A percentile compares a stretch with the other conserved stretches of the same genome.
phyloP scores from a whole-genome alignment of 805 yeast species.

The Jamesozyma gamospora region DNA sequence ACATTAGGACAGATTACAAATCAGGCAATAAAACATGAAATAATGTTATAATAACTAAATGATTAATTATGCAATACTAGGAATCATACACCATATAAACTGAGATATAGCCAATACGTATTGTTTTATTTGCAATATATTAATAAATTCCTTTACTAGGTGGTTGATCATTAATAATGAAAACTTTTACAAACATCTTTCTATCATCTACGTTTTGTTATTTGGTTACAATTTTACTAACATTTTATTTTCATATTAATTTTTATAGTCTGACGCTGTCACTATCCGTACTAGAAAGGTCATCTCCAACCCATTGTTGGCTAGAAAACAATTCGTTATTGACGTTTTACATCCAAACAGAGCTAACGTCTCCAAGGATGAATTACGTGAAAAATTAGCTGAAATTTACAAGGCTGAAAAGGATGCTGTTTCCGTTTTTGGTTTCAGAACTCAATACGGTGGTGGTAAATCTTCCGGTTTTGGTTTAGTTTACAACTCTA shows the following conservation, averaged over 20 bases:
- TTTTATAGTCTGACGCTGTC: constrained; percentile 88
- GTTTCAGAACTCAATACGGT: constrained; percentile 99
- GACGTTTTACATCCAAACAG: constrained; percentile 99
- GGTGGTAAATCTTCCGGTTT: constrained; percentile 99
- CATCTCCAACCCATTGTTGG: constrained; percentile 97
- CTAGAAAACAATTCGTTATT: constrained; percentile 98
- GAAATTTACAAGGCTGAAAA: constrained; percentile 83
- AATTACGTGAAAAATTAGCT: constrained; percentile 90
- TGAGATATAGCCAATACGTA: too few species aligned
- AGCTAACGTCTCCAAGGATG: constrained; percentile 98
- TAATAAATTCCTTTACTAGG: too few species aligned
- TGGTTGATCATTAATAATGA: too few species aligned
- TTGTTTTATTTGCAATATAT: too few species aligned
- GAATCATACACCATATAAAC: too few species aligned
- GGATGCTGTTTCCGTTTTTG: constrained; percentile 94
- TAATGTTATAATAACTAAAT: too few species aligned
- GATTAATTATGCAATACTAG: too few species aligned
- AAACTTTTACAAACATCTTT: too few species aligned
- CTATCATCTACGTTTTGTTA: too few species aligned
- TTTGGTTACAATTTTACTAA: constrained; percentile 8
- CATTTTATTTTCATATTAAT: constrained; percentile 1
- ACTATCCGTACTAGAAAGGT: constrained; percentile 99
- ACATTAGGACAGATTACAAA: too few species aligned
- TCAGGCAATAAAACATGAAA: too few species aligned
- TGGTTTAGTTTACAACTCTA: constrained; percentile 97